Conservation (phyloP, 225 moss, liverwort and hornwort genomes). For the Takakia lepidozioides region DNA sequence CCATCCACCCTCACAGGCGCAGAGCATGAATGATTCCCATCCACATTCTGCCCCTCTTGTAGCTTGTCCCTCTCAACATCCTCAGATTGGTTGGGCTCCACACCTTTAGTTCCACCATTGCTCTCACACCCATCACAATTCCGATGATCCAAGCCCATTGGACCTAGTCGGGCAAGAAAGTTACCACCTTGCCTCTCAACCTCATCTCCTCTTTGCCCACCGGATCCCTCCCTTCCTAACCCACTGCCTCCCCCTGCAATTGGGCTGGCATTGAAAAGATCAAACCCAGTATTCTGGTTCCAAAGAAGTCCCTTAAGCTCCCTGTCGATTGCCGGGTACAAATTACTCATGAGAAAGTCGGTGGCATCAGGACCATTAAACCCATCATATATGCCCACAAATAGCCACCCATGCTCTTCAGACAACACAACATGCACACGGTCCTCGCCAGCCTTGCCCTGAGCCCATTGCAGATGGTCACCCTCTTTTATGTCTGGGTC, state of each 20-base stretch:
- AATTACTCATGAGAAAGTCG: constrained; percentile 98
- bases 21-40: neutral
- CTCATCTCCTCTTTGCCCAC: constrained; percentile 5
- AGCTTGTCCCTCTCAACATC: constrained; percentile 13
- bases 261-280: constrained; percentile 20
- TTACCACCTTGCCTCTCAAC: constrained; percentile 9
- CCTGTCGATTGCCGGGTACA: constrained; percentile 79
- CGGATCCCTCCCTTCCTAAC: neutral
- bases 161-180: constrained; percentile 38
- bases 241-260: constrained; percentile 7
- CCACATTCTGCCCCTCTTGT: constrained; percentile 8
- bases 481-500: constrained; percentile 63
- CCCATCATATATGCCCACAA: constrained; percentile 96
- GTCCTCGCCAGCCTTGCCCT: constrained; percentile 97
- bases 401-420: constrained; percentile 97
- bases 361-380: constrained; percentile 97
- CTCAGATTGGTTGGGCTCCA: constrained; percentile 13
- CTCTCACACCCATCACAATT: constrained; percentile 7
- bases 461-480: constrained; percentile 93
- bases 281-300: constrained; percentile 63
- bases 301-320: constrained; percentile 87
- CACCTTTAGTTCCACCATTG: constrained; percentile 4
- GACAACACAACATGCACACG: constrained; percentile 97
- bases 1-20: neutral
- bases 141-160: constrained; percentile 1